phyloP scores from a whole-genome alignment of 2,329 filamentous ascomycete genomes.

The Ophiostoma sp. region DNA sequence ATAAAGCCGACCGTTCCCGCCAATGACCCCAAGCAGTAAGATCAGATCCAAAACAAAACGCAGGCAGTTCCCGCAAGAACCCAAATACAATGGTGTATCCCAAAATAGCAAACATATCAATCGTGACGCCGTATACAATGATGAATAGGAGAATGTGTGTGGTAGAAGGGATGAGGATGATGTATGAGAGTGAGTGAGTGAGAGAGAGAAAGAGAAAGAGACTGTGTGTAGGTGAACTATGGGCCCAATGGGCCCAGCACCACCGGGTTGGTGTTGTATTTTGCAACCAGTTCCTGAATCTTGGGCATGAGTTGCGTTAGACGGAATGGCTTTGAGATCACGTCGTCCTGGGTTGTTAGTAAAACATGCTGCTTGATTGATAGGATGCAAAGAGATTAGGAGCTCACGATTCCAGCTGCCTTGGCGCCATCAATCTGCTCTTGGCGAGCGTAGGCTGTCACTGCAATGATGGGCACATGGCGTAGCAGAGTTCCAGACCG shows the following conservation, averaged over 20 bases:
- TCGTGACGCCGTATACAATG: not conserved
- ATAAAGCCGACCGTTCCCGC: not conserved
- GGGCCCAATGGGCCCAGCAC: not conserved
- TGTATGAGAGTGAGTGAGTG: too few relatives aligned
- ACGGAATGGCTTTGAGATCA: constrained; percentile 76
- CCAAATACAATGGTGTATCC: constrained; percentile 4
- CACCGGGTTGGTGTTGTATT: constrained; percentile 33
- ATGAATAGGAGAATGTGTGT: not conserved
- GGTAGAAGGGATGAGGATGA: not conserved
- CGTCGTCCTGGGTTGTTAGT: constrained; percentile 50
- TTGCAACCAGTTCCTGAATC: constrained; percentile 52
- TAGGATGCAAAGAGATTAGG: not conserved
- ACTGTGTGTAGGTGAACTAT: not conserved
- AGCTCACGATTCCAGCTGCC: constrained; percentile 64
- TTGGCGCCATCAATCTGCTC: constrained; percentile 69
- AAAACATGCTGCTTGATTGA: not conserved
- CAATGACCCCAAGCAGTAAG: not conserved
- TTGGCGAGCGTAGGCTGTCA: constrained; percentile 72
- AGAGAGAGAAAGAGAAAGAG: not conserved
- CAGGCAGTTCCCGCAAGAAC: not conserved
- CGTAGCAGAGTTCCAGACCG: constrained; percentile 52
- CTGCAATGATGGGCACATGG: constrained; percentile 74
- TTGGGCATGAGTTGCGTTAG: constrained; percentile 64
- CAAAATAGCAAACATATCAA: not conserved
- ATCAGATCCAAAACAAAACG: not conserved